Conservation (phyloP, 179 eudicot genomes). For the Corrigiola litoralis region DNA sequence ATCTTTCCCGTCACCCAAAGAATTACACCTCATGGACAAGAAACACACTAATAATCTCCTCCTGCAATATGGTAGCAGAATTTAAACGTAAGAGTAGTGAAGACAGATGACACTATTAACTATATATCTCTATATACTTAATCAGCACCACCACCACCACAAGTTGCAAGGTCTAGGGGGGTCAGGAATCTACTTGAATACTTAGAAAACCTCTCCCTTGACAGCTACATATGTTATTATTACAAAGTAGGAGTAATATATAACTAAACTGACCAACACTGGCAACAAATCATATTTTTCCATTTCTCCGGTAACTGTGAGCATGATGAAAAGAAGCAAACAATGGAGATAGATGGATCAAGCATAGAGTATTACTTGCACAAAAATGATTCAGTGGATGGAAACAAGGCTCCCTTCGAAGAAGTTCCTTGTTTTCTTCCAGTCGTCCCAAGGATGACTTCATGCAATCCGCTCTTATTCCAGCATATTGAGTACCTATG, state of each 20-base stretch:
- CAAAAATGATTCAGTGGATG: conserved; percentile 75
- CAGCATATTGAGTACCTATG: conserved; percentile 79
- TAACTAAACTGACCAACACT: too few species aligned
- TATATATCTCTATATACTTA: background rate
- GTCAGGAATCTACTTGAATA: too few species aligned
- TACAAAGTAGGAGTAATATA: too few species aligned
- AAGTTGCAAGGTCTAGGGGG: background rate
- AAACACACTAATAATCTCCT: conserved; percentile 71
- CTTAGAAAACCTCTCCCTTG: background rate
- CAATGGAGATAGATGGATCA: too few species aligned
- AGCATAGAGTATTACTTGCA: conserved; percentile 98
- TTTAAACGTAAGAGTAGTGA: background rate
- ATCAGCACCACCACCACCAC: background rate
- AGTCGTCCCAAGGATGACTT: conserved; percentile 86
- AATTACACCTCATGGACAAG: conserved; percentile 33
- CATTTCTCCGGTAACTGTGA: too few species aligned
- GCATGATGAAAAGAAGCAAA: conserved; percentile 1
- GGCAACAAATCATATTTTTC: too few species aligned
- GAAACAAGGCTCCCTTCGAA: conserved; percentile 71
- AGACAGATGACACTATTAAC: background rate
- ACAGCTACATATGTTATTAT: too few species aligned
- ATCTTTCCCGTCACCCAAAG: conserved; percentile 15
- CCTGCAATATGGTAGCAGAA: conserved; percentile 35
- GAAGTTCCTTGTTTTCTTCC: conserved; percentile 98
- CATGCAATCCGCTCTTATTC: conserved; percentile 75